phyloP scores from a whole-genome alignment of 768 basidiomycete genomes.

The Suillus paluster region DNA sequence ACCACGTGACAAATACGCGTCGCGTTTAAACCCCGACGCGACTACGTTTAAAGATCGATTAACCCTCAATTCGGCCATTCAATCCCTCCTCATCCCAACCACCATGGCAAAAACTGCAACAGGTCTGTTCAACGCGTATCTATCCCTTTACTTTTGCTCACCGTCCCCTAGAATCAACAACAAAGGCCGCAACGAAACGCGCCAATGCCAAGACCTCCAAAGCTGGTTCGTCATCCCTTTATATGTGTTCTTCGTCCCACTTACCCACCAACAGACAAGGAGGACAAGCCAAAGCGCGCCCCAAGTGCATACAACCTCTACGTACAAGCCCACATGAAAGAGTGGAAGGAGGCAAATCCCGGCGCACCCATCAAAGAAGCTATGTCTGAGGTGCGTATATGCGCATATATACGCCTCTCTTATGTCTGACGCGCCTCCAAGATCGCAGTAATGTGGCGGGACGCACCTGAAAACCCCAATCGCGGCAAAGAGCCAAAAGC shows the following conservation, averaged over 20 bases:
- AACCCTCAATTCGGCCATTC: background rate
- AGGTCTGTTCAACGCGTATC: constrained; percentile 35
- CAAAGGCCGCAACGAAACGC: constrained; percentile 60
- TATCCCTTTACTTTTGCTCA: constrained; percentile 3
- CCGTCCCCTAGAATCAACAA: constrained; percentile 47
- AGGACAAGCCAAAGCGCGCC: constrained; percentile 58
- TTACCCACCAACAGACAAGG: constrained; percentile 33
- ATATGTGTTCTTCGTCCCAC: constrained; percentile 8
- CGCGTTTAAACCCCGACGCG: constrained; percentile 29
- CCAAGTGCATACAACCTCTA: constrained; percentile 64
- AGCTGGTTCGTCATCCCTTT: constrained; percentile 31
- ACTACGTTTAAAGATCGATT: constrained; percentile 16
- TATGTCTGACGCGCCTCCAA: constrained; percentile 27
- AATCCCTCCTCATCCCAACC: constrained; percentile 16
- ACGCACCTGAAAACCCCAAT: constrained; percentile 68
- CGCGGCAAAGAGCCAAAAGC: constrained; percentile 55
- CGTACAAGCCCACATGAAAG: constrained; percentile 58
- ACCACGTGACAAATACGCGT: constrained; percentile 28
- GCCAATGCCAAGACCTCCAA: constrained; percentile 51
- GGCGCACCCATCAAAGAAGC: constrained; percentile 55
- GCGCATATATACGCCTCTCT: constrained; percentile 5
- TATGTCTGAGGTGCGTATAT: constrained; percentile 44
- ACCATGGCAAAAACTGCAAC: constrained; percentile 57
- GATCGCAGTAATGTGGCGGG: constrained; percentile 62
- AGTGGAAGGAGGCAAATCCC: constrained; percentile 58